Base-by-base conservation (phyloP, 805 yeast genomes). In the Monosporozyma unispora region DNA sequence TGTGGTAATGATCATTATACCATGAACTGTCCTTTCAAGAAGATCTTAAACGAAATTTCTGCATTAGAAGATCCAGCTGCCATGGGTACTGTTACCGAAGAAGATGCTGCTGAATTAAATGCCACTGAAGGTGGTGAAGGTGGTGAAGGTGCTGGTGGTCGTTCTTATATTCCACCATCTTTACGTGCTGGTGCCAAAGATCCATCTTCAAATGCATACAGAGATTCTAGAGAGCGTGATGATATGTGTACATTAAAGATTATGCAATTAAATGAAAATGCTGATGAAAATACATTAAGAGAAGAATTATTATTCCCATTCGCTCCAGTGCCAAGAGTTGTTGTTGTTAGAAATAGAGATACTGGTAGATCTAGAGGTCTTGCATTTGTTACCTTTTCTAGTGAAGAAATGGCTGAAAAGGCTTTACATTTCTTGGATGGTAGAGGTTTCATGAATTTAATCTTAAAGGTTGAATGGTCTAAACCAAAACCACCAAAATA, bases 1-100 rank as follows among this genome's bases (percentile, higher is more conserved):
- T 93, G 99, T 84, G 86, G 85, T 53, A 96, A 96, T 64, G 84
- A 81, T 58, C 99, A 93, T 76, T 87, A 82, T 78, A 86, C 97
- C 40, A 73, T 88, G 68, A 83, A 84, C 73, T 93, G 99, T 85
- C 99, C 99, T 55, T 88, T 80, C 79, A 90, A 86, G 73, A 95
- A 84, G 61, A 85, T 93, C 37, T 74, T 91, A 66, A 87, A 72
- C 44, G 73, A 74, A 48, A 69, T 72, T 37, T 71, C 75, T 33
- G 74, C 78, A 8, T 60, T 67, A 40, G 66, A 66, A 50, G 67
- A 67, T 44, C 63, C 65, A 39, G 60, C 64, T 31, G 55, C 66
- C 51, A 52, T 66, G 48, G 59, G 58, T 22, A 62, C 58, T 25
- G 65, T 63, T 52, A 70, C 63, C 41, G 60, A 59, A 22, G 63